Evolutionary conservation across 805 yeast genomes (phyloP).

Genomic region (Metschnikowia colocasiae): DNA sequence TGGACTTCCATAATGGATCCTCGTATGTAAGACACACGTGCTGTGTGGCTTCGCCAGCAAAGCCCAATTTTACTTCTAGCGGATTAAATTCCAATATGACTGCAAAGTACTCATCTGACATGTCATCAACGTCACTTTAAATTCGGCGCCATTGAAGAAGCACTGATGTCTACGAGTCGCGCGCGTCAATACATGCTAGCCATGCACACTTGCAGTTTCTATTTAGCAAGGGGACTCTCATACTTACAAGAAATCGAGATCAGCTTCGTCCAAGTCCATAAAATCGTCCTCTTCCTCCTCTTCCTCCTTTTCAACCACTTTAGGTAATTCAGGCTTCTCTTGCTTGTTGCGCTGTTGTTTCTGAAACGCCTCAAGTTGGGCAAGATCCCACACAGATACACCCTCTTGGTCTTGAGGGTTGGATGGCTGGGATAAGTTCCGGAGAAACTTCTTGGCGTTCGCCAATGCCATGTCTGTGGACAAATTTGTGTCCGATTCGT

Average conservation of each 20-base stretch:
- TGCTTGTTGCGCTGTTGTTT: constrained; percentile 39
- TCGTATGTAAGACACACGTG: constrained; percentile 7
- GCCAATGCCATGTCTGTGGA: constrained; percentile 98
- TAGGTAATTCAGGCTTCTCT: constrained; percentile 12
- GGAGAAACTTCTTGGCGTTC: constrained; percentile 83
- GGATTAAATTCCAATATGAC: constrained; percentile 16
- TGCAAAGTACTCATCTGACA: constrained; percentile 21
- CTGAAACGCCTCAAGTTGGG: constrained; percentile 61
- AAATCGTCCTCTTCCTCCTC: constrained; percentile 31
- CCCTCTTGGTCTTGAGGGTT: constrained; percentile 90
- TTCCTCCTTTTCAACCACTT: constrained; percentile 12
- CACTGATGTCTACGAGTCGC: neutral
- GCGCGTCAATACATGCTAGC: neutral
- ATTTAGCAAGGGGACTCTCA: neutral
- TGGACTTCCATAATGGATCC: constrained; percentile 11
- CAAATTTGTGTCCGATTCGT: constrained; percentile 86
- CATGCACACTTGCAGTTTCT: neutral
- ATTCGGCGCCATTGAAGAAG: neutral
- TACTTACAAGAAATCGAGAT: constrained; percentile 30
- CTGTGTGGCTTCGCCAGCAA: constrained; percentile 17
- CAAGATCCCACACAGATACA: constrained; percentile 85
- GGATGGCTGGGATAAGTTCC: constrained; percentile 92
- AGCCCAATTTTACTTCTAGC: constrained; percentile 13
- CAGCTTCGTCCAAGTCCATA: constrained; percentile 47
- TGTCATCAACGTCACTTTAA: neutral